These are phyloP conservation scores for Cyberlindnera saturnus DNA, from an alignment of 805 yeast genomes.

Conservation along the genomic window DNA sequence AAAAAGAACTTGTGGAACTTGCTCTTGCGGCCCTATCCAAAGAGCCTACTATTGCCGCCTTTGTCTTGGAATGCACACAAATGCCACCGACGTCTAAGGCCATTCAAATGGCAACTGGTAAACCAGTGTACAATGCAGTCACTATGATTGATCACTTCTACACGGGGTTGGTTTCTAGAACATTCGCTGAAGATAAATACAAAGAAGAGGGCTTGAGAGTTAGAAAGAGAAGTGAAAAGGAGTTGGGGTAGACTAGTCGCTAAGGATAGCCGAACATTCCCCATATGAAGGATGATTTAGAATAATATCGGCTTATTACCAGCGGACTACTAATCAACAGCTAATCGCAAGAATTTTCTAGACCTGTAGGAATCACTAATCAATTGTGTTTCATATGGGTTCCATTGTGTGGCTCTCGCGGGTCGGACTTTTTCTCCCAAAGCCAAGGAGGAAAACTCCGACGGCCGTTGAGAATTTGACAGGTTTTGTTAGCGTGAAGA, in stretches of 20 bases:
- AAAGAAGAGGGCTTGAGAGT: conserved; percentile 19
- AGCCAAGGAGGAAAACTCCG: no score
- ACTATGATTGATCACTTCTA: conserved; percentile 30
- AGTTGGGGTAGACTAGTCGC: conserved; percentile 5
- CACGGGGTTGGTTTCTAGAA: conserved; percentile 21
- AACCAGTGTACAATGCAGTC: conserved; percentile 28
- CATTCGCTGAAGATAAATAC: conserved; percentile 17
- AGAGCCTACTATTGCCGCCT: conserved; percentile 22
- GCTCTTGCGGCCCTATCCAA: conserved; percentile 19
- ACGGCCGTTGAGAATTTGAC: no score
- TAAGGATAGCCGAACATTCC: no score
- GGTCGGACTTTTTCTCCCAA: no score
- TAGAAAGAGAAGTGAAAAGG: conserved; percentile 24
- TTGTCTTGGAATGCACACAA: conserved; percentile 31
- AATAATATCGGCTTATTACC: no score
- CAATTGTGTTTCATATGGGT: no score
- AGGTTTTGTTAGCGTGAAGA: no score
- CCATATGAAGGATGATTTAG: no score
- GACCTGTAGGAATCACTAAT: no score
- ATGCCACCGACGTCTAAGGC: conserved; percentile 30
- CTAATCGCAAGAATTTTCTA: no score
- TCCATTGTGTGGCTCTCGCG: no score
- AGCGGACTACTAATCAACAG: no score
- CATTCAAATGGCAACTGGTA: conserved; percentile 21
- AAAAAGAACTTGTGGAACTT: conserved; percentile 22